Evolutionary conservation across 2,329 filamentous ascomycete species (phyloP).

Genomic region (Verticillium nonalfalfae): DNA sequence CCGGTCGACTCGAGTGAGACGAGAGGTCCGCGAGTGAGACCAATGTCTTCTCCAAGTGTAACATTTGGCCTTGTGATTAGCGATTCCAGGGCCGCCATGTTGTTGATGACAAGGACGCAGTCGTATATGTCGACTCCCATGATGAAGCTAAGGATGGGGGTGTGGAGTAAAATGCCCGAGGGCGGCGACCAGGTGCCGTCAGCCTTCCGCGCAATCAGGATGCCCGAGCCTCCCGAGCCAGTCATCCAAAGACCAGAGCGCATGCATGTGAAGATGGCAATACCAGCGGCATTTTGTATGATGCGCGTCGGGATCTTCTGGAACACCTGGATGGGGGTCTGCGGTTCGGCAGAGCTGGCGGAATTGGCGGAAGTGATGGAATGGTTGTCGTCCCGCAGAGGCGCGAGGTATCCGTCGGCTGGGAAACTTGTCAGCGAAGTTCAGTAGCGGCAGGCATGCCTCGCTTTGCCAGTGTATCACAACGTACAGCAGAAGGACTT

Average conservation of each 20-base stretch:
- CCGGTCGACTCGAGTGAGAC: slow-evolving; percentile 46
- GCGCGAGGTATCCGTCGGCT: slow-evolving; percentile 52
- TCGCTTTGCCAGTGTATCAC: too few species aligned
- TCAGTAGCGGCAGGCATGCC: neutral
- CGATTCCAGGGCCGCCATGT: slow-evolving; percentile 72
- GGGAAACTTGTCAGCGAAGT: slow-evolving; percentile 1
- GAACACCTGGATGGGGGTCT: slow-evolving; percentile 44
- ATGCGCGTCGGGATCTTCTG: slow-evolving; percentile 85
- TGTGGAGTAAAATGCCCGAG: slow-evolving; percentile 86
- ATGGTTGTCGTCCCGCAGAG: slow-evolving; percentile 28
- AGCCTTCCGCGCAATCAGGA: slow-evolving; percentile 75
- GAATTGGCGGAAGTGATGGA: slow-evolving; percentile 13
- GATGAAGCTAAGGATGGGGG: slow-evolving; percentile 80
- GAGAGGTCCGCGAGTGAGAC: slow-evolving; percentile 70
- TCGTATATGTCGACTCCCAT: slow-evolving; percentile 94
- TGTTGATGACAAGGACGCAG: slow-evolving; percentile 89
- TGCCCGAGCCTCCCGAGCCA: slow-evolving; percentile 82
- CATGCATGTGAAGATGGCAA: slow-evolving; percentile 95
- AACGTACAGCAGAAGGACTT: slow-evolving; percentile 80
- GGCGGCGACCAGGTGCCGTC: slow-evolving; percentile 90
- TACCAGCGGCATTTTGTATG: slow-evolving; percentile 80
- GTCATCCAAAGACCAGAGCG: slow-evolving; percentile 87
- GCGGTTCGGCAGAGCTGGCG: slow-evolving; percentile 30
- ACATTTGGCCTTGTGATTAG: slow-evolving; percentile 69
- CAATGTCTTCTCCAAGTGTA: slow-evolving; percentile 76